Conservation (phyloP, 2,329 filamentous ascomycete genomes). For the Phyllosticta paracitricarpa region DNA sequence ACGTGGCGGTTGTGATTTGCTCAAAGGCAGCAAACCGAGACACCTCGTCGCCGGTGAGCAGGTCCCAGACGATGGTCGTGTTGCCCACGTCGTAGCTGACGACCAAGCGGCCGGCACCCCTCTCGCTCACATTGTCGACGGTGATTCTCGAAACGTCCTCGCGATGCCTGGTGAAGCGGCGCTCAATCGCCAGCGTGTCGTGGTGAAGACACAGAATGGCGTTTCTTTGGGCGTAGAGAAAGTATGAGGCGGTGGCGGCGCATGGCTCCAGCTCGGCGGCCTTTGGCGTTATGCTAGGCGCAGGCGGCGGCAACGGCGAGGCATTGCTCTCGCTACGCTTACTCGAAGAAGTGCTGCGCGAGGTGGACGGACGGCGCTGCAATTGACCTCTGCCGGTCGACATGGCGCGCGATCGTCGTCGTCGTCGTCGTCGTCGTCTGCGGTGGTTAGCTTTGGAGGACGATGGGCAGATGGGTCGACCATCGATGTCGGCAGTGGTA, state of each 20-base stretch:
- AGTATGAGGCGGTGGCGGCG: slow-evolving; percentile 80
- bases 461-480: not conserved
- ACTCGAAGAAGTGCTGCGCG: slow-evolving; percentile 22
- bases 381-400: slow-evolving; percentile 28
- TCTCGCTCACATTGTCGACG: slow-evolving; percentile 84
- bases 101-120: slow-evolving; percentile 72
- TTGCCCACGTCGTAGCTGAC: slow-evolving; percentile 88
- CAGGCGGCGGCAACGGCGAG: slow-evolving; percentile 24
- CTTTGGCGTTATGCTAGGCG: slow-evolving; percentile 35
- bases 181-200: slow-evolving; percentile 81
- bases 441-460: slow-evolving; percentile 16
- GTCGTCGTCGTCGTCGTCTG: slow-evolving; percentile 18
- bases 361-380: slow-evolving; percentile 32
- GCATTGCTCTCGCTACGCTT: slow-evolving; percentile 20
- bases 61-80: slow-evolving; percentile 93
- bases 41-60: slow-evolving; percentile 82
- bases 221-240: slow-evolving; percentile 77
- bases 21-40: slow-evolving; percentile 90
- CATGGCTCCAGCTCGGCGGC: slow-evolving; percentile 64
- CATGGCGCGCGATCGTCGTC: slow-evolving; percentile 29
- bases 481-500: not conserved
- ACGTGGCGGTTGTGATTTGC: slow-evolving; percentile 70
- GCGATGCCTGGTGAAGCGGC: slow-evolving; percentile 72
- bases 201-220: slow-evolving; percentile 82
- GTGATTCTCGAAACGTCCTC: slow-evolving; percentile 76